These are phyloP conservation scores for Dactylellina haptotyla DNA, from an alignment of 2,329 filamentous ascomycete genomes.

Conservation along the genomic window DNA sequence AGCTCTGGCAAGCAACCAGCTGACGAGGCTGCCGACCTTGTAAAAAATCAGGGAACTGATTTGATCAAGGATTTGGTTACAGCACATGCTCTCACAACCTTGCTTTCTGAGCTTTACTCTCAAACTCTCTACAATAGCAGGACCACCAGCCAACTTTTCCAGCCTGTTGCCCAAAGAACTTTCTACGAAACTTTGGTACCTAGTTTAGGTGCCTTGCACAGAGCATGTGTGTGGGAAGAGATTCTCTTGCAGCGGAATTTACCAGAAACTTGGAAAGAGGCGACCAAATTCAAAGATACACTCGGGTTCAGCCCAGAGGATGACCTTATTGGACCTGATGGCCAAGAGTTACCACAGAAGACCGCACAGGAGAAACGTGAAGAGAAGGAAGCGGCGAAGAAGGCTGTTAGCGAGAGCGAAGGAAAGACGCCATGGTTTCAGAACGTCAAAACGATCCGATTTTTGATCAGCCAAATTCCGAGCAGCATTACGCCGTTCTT, in stretches of 20 bases:
- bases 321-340: constrained; percentile 50
- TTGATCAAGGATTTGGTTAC: constrained; percentile 81
- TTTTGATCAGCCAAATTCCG: constrained; percentile 80
- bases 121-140: constrained; percentile 72
- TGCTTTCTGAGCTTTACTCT: constrained; percentile 78
- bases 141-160: constrained; percentile 73
- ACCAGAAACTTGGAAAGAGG: constrained; percentile 69
- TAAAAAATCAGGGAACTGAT: constrained; percentile 73
- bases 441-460: constrained; percentile 81
- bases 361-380: constrained; percentile 56
- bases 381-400: constrained; percentile 58
- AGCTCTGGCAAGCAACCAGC: constrained; percentile 59
- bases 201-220: constrained; percentile 79
- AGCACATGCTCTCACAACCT: constrained; percentile 78
- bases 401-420: constrained; percentile 59
- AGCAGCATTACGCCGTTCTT: constrained; percentile 85
- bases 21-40: constrained; percentile 61
- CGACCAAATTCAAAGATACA: constrained; percentile 62
- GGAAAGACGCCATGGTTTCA: constrained; percentile 67
- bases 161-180: constrained; percentile 68
- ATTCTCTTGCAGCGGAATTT: constrained; percentile 78
- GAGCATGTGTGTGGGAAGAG: constrained; percentile 85
- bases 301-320: constrained; percentile 53
- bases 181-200: constrained; percentile 57
- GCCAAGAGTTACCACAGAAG: constrained; percentile 51